Base-by-base conservation (phyloP, 2,329 filamentous ascomycete species). In the Trichoderma guizhouense region DNA sequence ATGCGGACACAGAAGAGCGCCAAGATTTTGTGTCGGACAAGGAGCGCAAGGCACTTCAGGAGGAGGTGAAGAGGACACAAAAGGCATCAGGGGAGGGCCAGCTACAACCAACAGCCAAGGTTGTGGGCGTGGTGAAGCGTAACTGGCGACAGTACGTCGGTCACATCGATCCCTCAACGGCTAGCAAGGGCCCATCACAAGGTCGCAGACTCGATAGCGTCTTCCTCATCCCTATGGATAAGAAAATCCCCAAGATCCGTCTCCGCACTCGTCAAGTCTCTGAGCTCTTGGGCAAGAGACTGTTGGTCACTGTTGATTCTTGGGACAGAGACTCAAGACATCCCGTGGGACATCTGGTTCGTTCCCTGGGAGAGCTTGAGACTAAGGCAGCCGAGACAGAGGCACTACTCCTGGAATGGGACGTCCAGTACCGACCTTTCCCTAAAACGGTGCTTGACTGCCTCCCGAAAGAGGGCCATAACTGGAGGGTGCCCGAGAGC, bases 121-220 rank as follows among this genome's bases (percentile, higher is more conserved):
- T 99, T 14, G 94, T 98, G 7, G 96, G 96, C 62, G 87, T 98
- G 28, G 89, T 97, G 79, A 98, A 97, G 83, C 90, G 96, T 67
- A 98, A 98, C 81, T 99, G 96, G 96, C 89, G 96, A 73, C 97
- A 98, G 81, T 98, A 98, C 77, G 96, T 99, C 73, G 96, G 96
- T 2, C 95, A 98, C 79, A 92, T 99, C 71, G 96, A 99, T 79
- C 91, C 92, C 65, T 93, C 92, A 12, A 97, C 95, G 2, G 91
- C 94, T 63, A 91, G 91, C 77, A 89, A 73, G 91, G 68, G 90
- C 3, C 88, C 89, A 2, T 91, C 90, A 73, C 91, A 94, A 76
- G 94, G 93, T 34, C 89, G 94, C 72, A 92, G 92, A 77, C 94
- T 97, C 79, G 94, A 98, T 79, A 97, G 90, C 18, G 94, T 99